Base-by-base conservation (phyloP, 805 yeast species). In the Wickerhamomyces subpelliculosus region DNA sequence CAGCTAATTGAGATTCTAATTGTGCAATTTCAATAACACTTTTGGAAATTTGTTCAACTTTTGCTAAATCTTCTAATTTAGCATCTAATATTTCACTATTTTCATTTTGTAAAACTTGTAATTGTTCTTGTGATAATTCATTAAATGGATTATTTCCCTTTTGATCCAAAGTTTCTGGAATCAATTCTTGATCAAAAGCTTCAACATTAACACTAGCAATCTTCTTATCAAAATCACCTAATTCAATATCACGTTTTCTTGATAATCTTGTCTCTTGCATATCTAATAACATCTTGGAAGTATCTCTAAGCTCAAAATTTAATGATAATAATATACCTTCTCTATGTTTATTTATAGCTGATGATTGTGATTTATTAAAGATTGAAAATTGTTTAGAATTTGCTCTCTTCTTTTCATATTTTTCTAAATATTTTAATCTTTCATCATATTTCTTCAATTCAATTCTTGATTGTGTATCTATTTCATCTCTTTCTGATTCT, bases 21-120 rank as follows among this genome's bases (percentile, higher is more conserved):
- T 79, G 74, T 1, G 88, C 72, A 31, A 89, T 80, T 52, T 86
- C 96, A 32, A 78, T 55, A 58, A 82, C 77, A 2, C 85, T 73
- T 21, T 64, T 64, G 49, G 80, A 82, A 26, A 83, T 65, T 42
- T 70, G 64, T 42, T 74, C 76, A 8, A 80, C 82, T 43, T 78
- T 76, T 29, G 72, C 64, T 21, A 81, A 49, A 43, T 82, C 83
- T 35, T 72, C 72, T n/a, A 73, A 62, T 48, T 83, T 83, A 36
- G 73, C 55, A 32, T 70, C 65, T 12, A 81, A 52, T 10, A 71
- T 47, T 41, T 73, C 73, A 39, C 72, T 66, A 54, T 80, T 84
- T 51, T 83, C 93, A 16, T 61, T 57, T 39, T 75, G 71, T 23
- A 81, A 59, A 35, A 72, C 64, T 47, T 75, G 79, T 13, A 80